Percentiles rank a stretch among this genome's conserved stretches.
phyloP scores from a whole-genome alignment of 805 yeast species.

The Priceomyces melissophilus region DNA sequence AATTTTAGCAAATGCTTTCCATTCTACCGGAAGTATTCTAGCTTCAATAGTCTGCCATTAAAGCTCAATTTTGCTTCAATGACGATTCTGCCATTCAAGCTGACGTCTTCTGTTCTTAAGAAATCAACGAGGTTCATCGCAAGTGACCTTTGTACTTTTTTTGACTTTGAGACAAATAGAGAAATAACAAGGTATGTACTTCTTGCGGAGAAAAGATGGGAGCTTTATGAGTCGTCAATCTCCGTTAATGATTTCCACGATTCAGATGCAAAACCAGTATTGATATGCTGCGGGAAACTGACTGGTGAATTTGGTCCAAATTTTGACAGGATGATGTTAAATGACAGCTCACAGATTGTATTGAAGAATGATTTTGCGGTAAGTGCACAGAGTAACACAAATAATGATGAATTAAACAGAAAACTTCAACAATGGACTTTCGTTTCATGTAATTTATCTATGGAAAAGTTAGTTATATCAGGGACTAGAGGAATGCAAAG shows the following conservation, averaged over 20 bases:
- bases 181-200: constrained; percentile 64
- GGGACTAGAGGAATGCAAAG: constrained; percentile 71
- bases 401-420: constrained; percentile 25
- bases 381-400: constrained; percentile 5
- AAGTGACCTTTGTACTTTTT: constrained; percentile 27
- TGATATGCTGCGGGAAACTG: constrained; percentile 65
- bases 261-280: constrained; percentile 37
- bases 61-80: constrained; percentile 23
- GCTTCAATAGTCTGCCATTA: constrained; percentile 54
- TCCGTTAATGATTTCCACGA: constrained; percentile 37
- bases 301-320: constrained; percentile 64
- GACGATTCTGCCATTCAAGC: constrained; percentile 17
- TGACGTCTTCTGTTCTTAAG: constrained; percentile 18
- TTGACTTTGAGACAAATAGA: constrained; percentile 41
- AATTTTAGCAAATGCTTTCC: constrained; percentile 81
- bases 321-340: constrained; percentile 34
- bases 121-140: constrained; percentile 26
- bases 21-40: constrained; percentile 59
- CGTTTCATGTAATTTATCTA: constrained; percentile 56
- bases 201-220: constrained; percentile 68
- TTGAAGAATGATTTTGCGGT: constrained; percentile 27
- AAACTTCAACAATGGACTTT: constrained; percentile 55
- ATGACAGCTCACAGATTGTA: constrained; percentile 21
- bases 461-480: constrained; percentile 58
- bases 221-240: constrained; percentile 53